Percentiles rank a stretch among this genome's conserved stretches.
Conservation (phyloP, 345 rosid genomes). For the Populus ilicifolia region DNA sequence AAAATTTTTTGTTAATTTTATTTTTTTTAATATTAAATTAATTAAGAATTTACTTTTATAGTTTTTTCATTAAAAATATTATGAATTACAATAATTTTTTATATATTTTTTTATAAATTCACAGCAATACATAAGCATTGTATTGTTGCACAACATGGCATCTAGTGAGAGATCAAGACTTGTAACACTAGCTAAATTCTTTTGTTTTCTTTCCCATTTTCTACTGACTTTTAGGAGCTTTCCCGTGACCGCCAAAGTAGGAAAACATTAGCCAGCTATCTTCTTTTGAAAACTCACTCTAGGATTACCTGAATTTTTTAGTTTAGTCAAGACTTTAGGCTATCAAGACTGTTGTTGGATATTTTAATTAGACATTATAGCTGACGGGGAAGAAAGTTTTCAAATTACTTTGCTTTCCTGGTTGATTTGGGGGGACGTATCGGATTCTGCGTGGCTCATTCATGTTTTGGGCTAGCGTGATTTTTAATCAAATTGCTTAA, state of each 20-base stretch:
- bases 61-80: no score
- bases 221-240: neutral
- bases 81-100: no score
- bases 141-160: no score
- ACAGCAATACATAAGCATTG: no score
- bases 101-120: no score
- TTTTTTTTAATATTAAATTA: no score
- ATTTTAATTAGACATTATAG: neutral
- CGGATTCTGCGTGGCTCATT: neutral
- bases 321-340: neutral
- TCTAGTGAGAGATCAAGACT: neutral
- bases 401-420: neutral
- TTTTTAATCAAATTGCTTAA: neutral
- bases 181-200: neutral
- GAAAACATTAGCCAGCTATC: neutral
- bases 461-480: neutral
- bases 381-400: neutral
- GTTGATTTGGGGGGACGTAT: neutral
- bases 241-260: neutral
- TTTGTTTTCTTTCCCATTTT: neutral
- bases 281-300: neutral
- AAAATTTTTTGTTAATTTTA: no score
- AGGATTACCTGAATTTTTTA: neutral
- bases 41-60: no score
- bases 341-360: neutral